These are phyloP conservation scores for Ustulina deusta DNA, from an alignment of 2,329 filamentous ascomycete genomes.

Conservation along the genomic window DNA sequence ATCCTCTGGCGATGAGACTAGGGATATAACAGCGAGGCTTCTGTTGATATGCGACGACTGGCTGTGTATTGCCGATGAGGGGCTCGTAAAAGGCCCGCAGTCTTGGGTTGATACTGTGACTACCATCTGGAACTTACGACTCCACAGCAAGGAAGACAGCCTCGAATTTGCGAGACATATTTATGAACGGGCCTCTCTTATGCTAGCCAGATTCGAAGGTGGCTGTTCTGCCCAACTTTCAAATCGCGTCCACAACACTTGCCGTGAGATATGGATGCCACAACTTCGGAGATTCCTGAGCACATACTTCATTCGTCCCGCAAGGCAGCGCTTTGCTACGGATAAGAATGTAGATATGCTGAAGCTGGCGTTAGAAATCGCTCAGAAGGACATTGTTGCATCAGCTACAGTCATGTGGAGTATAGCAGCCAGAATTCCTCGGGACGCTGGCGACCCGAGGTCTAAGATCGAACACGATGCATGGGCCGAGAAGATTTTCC, in stretches of 20 bases:
- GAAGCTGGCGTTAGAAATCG: constrained; percentile 56
- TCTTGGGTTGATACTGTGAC: constrained; percentile 62
- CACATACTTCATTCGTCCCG: constrained; percentile 64
- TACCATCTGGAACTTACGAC: constrained; percentile 65
- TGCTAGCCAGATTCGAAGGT: constrained; percentile 58
- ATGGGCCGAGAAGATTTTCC: constrained; percentile 48
- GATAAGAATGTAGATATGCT: constrained; percentile 58
- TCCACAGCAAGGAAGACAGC: constrained; percentile 62
- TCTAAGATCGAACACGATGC: constrained; percentile 49
- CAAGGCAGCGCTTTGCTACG: constrained; percentile 61
- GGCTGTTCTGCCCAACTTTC: constrained; percentile 41
- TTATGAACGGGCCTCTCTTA: constrained; percentile 54
- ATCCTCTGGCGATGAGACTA: constrained; percentile 60
- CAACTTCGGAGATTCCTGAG: constrained; percentile 64
- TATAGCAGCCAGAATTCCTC: constrained; percentile 46
- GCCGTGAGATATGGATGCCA: constrained; percentile 57
- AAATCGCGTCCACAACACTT: constrained; percentile 41
- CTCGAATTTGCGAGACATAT: constrained; percentile 62
- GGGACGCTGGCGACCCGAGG: constrained; percentile 46
- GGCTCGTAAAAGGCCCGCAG: constrained; percentile 54
- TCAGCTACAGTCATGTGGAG: constrained; percentile 60
- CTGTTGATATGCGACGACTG: constrained; percentile 60
- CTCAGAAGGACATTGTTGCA: constrained; percentile 51
- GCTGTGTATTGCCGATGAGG: constrained; percentile 50
- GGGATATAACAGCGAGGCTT: constrained; percentile 59